Evolutionary conservation across 73 alveolate species (phyloP).

Genomic region (Urostyla sp.): DNA sequence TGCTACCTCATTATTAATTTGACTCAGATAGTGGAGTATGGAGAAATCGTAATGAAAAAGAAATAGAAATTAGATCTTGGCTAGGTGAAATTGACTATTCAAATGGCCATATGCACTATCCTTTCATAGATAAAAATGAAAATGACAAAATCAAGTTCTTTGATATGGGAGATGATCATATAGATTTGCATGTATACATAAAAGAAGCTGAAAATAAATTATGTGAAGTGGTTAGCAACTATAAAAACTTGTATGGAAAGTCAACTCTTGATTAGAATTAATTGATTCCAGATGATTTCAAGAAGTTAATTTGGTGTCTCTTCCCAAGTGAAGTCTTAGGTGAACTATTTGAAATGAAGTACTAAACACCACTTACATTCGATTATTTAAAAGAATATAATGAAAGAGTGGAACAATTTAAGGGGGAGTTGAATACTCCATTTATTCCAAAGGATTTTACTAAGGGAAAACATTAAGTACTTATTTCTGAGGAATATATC

Average conservation of each 20-base stretch:
- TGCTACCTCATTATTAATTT: conserved; percentile 79
- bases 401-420: background rate
- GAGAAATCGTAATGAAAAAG: conserved; percentile 57
- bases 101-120: conserved; percentile 35
- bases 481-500: background rate
- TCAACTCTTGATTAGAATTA: conserved; percentile 54
- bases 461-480: background rate
- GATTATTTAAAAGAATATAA: background rate
- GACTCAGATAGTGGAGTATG: conserved; percentile 69
- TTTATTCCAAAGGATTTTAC: conserved; percentile 50
- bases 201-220: conserved; percentile 52
- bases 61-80: conserved; percentile 55
- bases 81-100: conserved; percentile 65
- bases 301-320: conserved; percentile 67
- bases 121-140: background rate
- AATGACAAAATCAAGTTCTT: conserved; percentile 6
- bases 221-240: conserved; percentile 42
- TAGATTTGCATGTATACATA: background rate
- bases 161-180: background rate
- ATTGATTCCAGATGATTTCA: conserved; percentile 63
- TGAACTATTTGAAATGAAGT: conserved; percentile 21
- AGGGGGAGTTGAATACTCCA: conserved; percentile 42
- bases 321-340: conserved; percentile 76
- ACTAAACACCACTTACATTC: conserved; percentile 1
- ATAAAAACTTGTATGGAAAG: conserved; percentile 63